phyloP scores from a whole-genome alignment of 2,329 filamentous ascomycete species.

The Aspergillus pseudonomiae region DNA sequence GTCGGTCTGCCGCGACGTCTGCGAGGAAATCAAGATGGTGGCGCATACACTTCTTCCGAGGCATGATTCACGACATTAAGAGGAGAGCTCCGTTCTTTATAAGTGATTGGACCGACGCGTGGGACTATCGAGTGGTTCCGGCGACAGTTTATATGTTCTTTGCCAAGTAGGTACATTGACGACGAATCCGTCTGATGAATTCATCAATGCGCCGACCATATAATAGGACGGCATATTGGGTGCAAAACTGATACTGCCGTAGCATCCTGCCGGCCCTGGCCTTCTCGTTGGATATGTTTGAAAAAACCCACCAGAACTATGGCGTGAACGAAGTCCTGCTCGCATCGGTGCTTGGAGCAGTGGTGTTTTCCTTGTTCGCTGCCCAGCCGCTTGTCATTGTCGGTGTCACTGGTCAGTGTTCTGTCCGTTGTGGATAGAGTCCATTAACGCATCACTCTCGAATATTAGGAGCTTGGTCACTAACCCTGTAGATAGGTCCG shows the following conservation, averaged over 20 bases:
- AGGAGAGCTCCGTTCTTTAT: constrained; percentile 75
- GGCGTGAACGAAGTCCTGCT: constrained; percentile 92
- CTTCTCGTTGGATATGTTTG: constrained; percentile 92
- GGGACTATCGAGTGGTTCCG: constrained; percentile 86
- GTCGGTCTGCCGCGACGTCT: constrained; percentile 5
- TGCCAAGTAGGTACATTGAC: constrained; percentile 68
- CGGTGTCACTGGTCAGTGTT: constrained; percentile 70
- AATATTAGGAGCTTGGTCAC: too few relatives aligned
- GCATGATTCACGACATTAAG: constrained; percentile 77
- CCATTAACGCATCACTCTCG: background rate
- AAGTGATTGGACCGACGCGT: constrained; percentile 84
- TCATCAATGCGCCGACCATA: background rate
- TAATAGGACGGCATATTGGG: background rate
- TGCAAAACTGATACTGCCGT: constrained; percentile 16
- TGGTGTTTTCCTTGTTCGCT: constrained; percentile 77
- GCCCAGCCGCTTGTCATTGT: constrained; percentile 86
- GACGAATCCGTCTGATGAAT: background rate
- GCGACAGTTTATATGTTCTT: constrained; percentile 94
- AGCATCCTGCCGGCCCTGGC: constrained; percentile 86
- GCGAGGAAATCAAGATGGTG: constrained; percentile 62
- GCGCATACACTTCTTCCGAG: constrained; percentile 73
- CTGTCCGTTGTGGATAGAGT: background rate
- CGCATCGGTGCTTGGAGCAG: constrained; percentile 76
- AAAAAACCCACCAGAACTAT: constrained; percentile 80
- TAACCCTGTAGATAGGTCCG: constrained; percentile 56